Percentiles rank a stretch among this genome's conserved stretches.
Conservation (phyloP, 1,284 basidiomycete genomes). For the Porogramme epimiltina region DNA sequence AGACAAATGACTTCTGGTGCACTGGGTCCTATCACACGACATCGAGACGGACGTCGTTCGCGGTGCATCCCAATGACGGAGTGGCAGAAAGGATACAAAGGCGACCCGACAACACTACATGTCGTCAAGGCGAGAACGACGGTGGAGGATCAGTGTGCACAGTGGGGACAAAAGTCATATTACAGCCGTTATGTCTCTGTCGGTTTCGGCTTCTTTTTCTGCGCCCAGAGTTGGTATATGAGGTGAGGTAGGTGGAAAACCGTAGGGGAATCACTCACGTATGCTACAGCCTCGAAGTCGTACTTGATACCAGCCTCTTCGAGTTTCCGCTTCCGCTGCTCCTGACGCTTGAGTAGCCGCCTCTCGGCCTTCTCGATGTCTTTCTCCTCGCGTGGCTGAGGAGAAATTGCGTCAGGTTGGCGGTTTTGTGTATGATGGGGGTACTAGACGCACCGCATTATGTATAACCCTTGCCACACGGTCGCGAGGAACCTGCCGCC, state of each 20-base stretch:
- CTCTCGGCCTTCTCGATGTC: conserved; percentile 70
- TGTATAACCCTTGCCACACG: conserved; percentile 75
- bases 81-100: no score
- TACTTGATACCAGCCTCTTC: conserved; percentile 88
- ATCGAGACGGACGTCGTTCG: no score
- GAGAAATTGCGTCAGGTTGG: conserved; percentile 3
- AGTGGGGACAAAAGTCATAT: background rate
- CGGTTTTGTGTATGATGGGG: no score
- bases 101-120: no score
- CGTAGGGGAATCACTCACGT: conserved; percentile 49
- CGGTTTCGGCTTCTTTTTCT: conserved; percentile 32
- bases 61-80: no score
- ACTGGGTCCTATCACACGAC: no score
- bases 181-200: conserved; percentile 19
- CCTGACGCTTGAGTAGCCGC: conserved; percentile 79
- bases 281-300: conserved; percentile 75
- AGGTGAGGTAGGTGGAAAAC: background rate
- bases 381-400: conserved; percentile 74
- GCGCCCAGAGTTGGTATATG: conserved; percentile 1
- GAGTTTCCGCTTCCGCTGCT: conserved; percentile 79
- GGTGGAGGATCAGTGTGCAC: no score
- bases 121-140: no score
- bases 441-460: conserved; percentile 66
- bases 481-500: conserved; percentile 75
- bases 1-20: no score